Base-by-base conservation (phyloP, 108 stramenopile species). In the Bacterosira constricta region DNA sequence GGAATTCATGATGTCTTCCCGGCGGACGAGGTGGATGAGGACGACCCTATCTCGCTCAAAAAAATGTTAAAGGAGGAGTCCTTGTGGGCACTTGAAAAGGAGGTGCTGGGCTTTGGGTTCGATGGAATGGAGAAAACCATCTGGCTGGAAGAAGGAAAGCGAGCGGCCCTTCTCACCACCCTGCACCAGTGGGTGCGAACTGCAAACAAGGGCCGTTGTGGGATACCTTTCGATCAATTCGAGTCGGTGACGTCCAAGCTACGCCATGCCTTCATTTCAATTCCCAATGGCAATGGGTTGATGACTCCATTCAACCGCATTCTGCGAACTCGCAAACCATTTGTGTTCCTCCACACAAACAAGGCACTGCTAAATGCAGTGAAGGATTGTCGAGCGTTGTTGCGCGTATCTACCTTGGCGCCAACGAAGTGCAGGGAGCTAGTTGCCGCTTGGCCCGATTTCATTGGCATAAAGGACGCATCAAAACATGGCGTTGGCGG, bases 1-100 rank as follows among this genome's bases (percentile, higher is more conserved):
- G n/a, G n/a, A n/a, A n/a, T n/a, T 67, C 65, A 75, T 38, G 73
- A 49, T 17, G 73, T 75, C 0, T 67, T 75, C 31, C 63, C 63
- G 1, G 32, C 46, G 9, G 44, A 64, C 30, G 47, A 50, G 6
- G 17, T 13, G 0, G 63, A 64, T 9, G 26, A 5, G 3, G 17
- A 44, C 17, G 36, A 61, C 44, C 59, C 59, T 5, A 61, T 61
- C 59, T 61, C 59, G 25, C 20, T 38, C 35, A 61, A 61, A 38
- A 61, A 61, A 34, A 27, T 61, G 0, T 6, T 5, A 4, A 26
- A 20, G 36, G 59, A 31, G 9, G 59, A 61, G 1, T 27, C 30
- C 23, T 35, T 1, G 5, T 61, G 9, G 13, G 5, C 20, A 17
- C 21, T 27, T 6, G 35, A 20, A 10, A 61, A 61, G 36, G 15